Conservation (phyloP, 441 rosid genomes). For the Corymbia calophylla region DNA sequence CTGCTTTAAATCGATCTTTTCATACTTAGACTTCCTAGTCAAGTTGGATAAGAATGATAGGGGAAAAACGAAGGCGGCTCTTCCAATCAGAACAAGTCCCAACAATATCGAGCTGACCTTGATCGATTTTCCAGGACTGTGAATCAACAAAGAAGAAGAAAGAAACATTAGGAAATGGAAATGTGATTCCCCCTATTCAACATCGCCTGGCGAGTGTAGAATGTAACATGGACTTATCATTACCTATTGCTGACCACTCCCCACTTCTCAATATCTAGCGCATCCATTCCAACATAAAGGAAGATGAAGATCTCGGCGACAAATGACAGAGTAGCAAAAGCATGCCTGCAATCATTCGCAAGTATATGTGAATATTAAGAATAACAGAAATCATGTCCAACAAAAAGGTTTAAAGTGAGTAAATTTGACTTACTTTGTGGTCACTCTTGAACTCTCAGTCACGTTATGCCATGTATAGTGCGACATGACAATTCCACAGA, state of each 20-base stretch:
- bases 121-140: conserved; percentile 7
- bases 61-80: conserved; percentile 3
- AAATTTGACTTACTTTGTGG: background rate
- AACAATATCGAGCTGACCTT: conserved; percentile 8
- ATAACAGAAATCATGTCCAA: background rate
- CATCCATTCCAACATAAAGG: conserved; percentile 9
- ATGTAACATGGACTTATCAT: background rate
- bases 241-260: background rate
- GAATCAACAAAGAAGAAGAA: background rate
- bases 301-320: conserved; percentile 3
- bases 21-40: conserved; percentile 4
- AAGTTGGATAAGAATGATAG: conserved; percentile 8
- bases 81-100: conserved; percentile 5
- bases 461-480: conserved; percentile 8
- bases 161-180: background rate
- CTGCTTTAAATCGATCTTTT: background rate
- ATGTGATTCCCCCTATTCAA: background rate
- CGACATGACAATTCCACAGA: conserved; percentile 3
- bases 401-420: background rate
- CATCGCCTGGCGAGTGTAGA: background rate
- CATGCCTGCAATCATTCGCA: background rate
- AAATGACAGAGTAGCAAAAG: background rate
- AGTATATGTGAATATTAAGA: background rate
- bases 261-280: background rate
- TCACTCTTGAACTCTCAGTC: conserved; percentile 4